Evolutionary conservation across 2,329 filamentous ascomycete species (phyloP).

Genomic region (Fusarium armeniacum): DNA sequence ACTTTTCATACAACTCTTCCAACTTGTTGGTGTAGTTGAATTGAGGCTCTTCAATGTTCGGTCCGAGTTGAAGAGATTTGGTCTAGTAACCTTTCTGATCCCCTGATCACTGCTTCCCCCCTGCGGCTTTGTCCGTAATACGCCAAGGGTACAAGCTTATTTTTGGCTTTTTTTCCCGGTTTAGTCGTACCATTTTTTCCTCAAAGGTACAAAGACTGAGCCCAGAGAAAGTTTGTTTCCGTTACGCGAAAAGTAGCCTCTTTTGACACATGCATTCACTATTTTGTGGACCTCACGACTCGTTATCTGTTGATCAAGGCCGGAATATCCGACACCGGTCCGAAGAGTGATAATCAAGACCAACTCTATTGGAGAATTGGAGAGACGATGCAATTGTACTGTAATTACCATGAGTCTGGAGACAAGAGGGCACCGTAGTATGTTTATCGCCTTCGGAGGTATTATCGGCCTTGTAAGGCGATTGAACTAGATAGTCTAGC

Average conservation of each 20-base stretch:
- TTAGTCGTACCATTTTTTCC: constrained; percentile 10
- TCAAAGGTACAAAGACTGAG: background rate
- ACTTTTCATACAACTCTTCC: background rate
- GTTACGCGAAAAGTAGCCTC: constrained; percentile 42
- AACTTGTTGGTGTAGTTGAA: background rate
- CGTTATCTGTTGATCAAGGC: constrained; percentile 28
- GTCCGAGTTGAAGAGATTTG: constrained; percentile 3
- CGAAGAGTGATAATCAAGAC: constrained; percentile 8
- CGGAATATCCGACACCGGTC: constrained; percentile 29
- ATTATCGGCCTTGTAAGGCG: constrained; percentile 1
- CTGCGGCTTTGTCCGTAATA: constrained; percentile 7
- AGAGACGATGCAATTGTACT: background rate
- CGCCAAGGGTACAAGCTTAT: constrained; percentile 30
- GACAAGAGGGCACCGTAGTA: constrained; percentile 16
- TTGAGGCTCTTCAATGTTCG: constrained; percentile 20
- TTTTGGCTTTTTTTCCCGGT: constrained; percentile 6
- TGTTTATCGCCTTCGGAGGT: constrained; percentile 12
- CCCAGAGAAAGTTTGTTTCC: constrained; percentile 10
- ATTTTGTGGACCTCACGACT: constrained; percentile 29
- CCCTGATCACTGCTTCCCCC: background rate
- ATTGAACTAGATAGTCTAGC: background rate
- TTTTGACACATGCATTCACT: constrained; percentile 38
- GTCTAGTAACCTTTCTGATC: constrained; percentile 9
- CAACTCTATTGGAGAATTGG: constrained; percentile 24
- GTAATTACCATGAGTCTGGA: constrained; percentile 11